Conservation (phyloP, 495 filamentous ascomycete genomes). For the Xylaria grammica region DNA sequence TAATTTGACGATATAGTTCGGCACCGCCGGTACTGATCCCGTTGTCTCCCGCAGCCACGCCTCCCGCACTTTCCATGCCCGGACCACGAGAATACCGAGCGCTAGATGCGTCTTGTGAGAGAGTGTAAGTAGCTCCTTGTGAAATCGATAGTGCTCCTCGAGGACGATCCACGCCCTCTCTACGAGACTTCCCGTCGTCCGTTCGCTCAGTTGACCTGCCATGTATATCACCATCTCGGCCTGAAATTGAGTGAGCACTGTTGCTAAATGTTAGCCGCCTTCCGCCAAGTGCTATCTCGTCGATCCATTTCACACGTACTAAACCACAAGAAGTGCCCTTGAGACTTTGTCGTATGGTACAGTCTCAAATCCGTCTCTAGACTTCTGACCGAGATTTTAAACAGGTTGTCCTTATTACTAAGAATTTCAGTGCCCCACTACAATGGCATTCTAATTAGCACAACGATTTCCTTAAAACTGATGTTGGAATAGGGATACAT, state of each 20-base stretch:
- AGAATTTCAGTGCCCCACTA: constrained; percentile 42
- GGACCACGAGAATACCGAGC: constrained; percentile 50
- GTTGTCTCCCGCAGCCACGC: constrained; percentile 32
- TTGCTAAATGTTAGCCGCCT: constrained; percentile 18
- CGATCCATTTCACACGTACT: constrained; percentile 30
- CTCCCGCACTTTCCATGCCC: constrained; percentile 53
- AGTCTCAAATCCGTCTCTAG: constrained; percentile 50
- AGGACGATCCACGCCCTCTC: constrained; percentile 59
- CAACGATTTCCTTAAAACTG: not conserved
- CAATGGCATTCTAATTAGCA: constrained; percentile 5
- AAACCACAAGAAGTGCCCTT: constrained; percentile 57
- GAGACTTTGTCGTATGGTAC: constrained; percentile 42
- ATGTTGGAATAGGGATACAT: too few species aligned
- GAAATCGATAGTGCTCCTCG: constrained; percentile 45
- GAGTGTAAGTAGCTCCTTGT: constrained; percentile 51
- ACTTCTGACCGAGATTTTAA: constrained; percentile 48
- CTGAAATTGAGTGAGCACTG: constrained; percentile 53
- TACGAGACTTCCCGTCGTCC: constrained; percentile 53
- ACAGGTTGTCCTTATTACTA: constrained; percentile 51
- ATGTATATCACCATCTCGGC: constrained; percentile 60
- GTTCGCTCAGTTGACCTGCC: constrained; percentile 55
- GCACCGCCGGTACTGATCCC: constrained; percentile 34
- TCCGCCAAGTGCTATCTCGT: not conserved
- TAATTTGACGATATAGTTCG: constrained; percentile 44
- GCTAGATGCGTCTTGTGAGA: constrained; percentile 46